Evolutionary conservation across 2,329 filamentous ascomycete species (phyloP), one percentile per base, ranked within the genome.

Genomic region (Dichotomopilus funicola): DNA sequence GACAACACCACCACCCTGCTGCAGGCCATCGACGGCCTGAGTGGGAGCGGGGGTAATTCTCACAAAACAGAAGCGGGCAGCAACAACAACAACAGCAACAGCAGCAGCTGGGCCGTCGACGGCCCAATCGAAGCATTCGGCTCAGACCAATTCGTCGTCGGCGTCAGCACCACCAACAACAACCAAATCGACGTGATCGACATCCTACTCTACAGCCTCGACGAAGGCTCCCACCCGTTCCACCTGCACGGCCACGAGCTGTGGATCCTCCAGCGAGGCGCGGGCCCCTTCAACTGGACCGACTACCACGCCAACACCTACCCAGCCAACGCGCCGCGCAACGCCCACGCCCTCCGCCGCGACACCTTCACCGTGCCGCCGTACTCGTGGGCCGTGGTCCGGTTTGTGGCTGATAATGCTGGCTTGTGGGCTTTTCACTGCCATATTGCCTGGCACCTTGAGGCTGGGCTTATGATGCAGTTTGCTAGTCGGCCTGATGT

Each of bases 391-490:
- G 33, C 36, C 5, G 62, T 79, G n/a, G 65, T 84, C 10, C 70
- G 80, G 53, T 74, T 83, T 11, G 70, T 80, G 2, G 73, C 80
- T 0, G 79, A 83, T 57, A 83, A 82, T 62, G 75, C 80, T 0
- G 81, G 81, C 0, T 61, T 79, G 1, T 83, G 81, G 80, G 72
- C 77, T 0, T 75, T 83, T 27, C 80, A 83, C 64, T 83, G 80
- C 60, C 80, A 83, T 60, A 76, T 82, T 56, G 70, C 73, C 0
- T 84, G 81, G 81, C 81, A 84, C 62, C 71, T 74, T 0, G 79
- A 81, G 60, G 76, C 79, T 1, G 80, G 81, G 1, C 73, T 83
- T 71, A 56, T 77, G 36, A 85, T 85, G 82, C 79, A 83, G 65
- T 75, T 86, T 12, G 11, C 11, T 8, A 38, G 36, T 4, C 53